Evolutionary conservation across 805 yeast genomes (phyloP), one percentile per base, ranked within the genome.

Genomic region (Metschnikowia lachancei): DNA sequence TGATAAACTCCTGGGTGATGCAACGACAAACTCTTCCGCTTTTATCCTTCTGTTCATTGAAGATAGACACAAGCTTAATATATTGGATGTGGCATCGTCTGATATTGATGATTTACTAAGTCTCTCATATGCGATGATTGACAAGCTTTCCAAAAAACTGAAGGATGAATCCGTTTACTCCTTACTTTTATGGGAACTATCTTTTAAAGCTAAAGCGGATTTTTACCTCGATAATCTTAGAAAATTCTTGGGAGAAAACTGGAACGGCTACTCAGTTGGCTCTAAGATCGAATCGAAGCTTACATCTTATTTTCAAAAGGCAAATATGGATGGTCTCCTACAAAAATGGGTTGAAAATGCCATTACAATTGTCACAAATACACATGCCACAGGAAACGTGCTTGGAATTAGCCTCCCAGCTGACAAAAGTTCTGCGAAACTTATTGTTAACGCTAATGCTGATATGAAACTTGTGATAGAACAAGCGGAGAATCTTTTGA

Each of bases 271-370:
- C 50, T 63, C 75, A 2, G 36, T 60, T 12, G 97, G 96, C 0
- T 76, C 74, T 43, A 78, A 75, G 50, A 76, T 92, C 1, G 67
- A 75, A 10, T 61, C 68, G 1, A 87, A 80, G 49, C 71, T 79
- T 19, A 54, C 60, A 2, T 62, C 67, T 0, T 68, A 86, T 39
- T 56, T 69, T n/a, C 63, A 68, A 19, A 77, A 74, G 39, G 62
- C 82, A 10, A 69, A 83, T 40, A 58, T 80, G 0, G 63, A 72
- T 22, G 49, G 45, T 0, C 53, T 76, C 0, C 76, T 74, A 41
- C 62, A 69, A 0, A 57, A 60, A 1, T 89, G 95, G 94, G 40
- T 77, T 9, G 39, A 46, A 0, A 42, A 50, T 1, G 56, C 55
- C 9, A 32, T 28, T 1, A 38, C 47, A n/a, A n/a, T 39, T 4